Evolutionary conservation across 148 eudicot genomes (phyloP), one percentile per base, ranked within the genome.

Genomic region (Rhododendron kiyosumense): DNA sequence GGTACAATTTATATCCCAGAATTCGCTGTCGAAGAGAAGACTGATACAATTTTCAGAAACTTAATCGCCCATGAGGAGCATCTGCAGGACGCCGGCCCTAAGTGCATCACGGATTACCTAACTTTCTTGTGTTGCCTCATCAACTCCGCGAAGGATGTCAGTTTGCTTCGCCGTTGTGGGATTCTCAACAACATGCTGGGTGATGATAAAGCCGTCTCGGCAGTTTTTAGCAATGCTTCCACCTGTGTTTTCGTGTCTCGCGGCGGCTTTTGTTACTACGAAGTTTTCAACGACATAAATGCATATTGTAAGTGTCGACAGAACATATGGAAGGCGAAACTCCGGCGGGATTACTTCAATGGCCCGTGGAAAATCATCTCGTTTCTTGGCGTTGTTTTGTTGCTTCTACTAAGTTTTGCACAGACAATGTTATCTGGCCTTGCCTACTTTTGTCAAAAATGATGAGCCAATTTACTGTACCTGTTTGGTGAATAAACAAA

Each of bases 141-240:
- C 26, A 38, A 76, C 26, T 76, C 79, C 0, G n/a, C 9, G 4
- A 36, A 34, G 45, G 48, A 36, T 76, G 45, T 17, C 11, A 4
- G 45, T 3, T 38, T 36, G 45, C 45, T 34, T 38, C 45, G 79
- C 1, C n/a, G 79, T 76, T 38, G 48, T 13, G 81, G 84, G 3
- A 85, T 88, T 43, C 54, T 88, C 24, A 11, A 3, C 2, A 88
- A 78, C 28, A 67, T 24, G 46, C 1, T 79, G 46, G 84, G 81
- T 10, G 87, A 77, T 7, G 84, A 88, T 83, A 59, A 36, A 18
- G 57, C 18, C 5, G 87, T 67, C 26, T 78, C 11, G 17, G 22
- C 36, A 3, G 14, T 88, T 41, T 75, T 81, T 43, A 85, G 52
- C 43, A 54, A 65, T 32, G 8, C 43, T 20, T 78, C 52, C 1